Conservation (phyloP, 176 grass and related monocot genomes). For the Triticum aestivum region IWGSC_CS_RefSeq_v2.1 NC_057812.1:259485882-259486381, state of each 20-base stretch:
- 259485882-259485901: not conserved
- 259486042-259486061: constrained; percentile 33
- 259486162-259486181: not conserved
- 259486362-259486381: not conserved
- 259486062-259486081: constrained; percentile 16
- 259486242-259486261: not conserved
- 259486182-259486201: constrained; percentile 5
- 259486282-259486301: not conserved
- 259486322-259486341: not conserved
- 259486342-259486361: not conserved
- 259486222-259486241: not conserved
- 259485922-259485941: constrained; percentile 1
- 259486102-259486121: not conserved
- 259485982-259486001: constrained; percentile 77
- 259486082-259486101: not conserved
- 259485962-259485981: constrained; percentile 42
- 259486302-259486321: constrained; percentile 21
- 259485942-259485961: not conserved
- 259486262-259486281: not conserved
- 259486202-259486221: not conserved
- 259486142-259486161: constrained; percentile 11
- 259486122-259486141: not conserved
- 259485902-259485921: not conserved
- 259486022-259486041: constrained; percentile 83
- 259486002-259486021: constrained; percentile 90